Conservation (phyloP, 1,284 basidiomycete genomes). For the Tilletia horrida region DNA sequence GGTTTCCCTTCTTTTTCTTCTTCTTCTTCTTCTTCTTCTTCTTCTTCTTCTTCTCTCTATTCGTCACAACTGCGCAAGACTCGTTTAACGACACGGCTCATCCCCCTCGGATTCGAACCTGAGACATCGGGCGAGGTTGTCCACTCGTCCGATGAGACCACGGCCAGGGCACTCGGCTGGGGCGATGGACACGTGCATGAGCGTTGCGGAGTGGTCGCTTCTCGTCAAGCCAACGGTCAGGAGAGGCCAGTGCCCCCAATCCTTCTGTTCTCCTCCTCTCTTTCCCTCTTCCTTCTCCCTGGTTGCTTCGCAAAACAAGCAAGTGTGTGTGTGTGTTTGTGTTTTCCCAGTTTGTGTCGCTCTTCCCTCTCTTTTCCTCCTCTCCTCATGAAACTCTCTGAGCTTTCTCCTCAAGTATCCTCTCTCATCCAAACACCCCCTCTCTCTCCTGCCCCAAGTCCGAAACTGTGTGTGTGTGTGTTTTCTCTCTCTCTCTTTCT, state of each 20-base stretch:
- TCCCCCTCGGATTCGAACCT: background rate
- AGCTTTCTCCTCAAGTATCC: background rate
- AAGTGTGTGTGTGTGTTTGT: constrained; percentile 34
- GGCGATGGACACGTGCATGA: too few species aligned
- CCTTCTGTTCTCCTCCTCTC: background rate
- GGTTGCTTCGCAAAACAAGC: constrained; percentile 24
- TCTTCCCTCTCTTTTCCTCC: constrained; percentile 29
- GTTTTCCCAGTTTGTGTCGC: background rate
- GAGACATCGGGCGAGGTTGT: too few species aligned
- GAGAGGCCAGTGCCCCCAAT: too few species aligned
- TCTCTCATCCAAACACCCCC: constrained; percentile 17
- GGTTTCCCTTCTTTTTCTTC: background rate
- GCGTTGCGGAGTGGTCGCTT: background rate
- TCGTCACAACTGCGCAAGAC: too few species aligned
- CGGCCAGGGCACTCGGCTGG: too few species aligned
- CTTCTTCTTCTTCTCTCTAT: background rate
- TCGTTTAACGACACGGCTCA: too few species aligned
- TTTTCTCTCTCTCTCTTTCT: background rate
- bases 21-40: background rate
- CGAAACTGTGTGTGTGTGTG: background rate
- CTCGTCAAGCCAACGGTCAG: background rate
- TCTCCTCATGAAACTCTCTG: background rate
- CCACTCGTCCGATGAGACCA: too few species aligned
- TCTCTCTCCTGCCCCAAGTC: constrained; percentile 19
- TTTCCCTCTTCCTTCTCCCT: background rate